phyloP scores from a whole-genome alignment of 148 eudicot genomes.

The Hydrangea macrophylla region DNA sequence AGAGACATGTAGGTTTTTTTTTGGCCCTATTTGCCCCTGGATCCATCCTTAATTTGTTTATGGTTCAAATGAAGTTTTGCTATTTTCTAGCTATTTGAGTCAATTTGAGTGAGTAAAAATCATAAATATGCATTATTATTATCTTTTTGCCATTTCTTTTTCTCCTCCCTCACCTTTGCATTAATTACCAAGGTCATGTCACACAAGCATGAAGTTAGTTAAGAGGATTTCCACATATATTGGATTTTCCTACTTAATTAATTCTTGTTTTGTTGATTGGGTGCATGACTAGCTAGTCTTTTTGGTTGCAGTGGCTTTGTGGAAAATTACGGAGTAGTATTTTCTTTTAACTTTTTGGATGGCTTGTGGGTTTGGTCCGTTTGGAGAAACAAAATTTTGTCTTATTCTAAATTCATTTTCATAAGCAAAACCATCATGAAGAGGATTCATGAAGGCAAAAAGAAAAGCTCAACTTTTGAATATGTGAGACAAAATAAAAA shows the following conservation, averaged over 20 bases:
- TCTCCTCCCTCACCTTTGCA: neutral
- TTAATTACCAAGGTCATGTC: neutral
- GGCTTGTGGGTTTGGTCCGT: no score
- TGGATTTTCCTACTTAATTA: no score
- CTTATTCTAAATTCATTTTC: neutral
- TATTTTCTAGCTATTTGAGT: neutral
- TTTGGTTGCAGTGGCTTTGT: no score
- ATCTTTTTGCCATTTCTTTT: no score
- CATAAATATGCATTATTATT: neutral
- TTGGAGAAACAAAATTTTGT: neutral
- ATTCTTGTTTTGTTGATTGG: no score
- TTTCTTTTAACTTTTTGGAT: neutral
- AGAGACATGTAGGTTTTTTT: no score
- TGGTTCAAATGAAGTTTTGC: neutral
- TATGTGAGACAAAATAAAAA: slow-evolving; percentile 2
- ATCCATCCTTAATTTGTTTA: no score
- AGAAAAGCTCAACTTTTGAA: slow-evolving; percentile 2
- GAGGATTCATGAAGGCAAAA: slow-evolving; percentile 4
- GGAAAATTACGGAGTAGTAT: neutral
- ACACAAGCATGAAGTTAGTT: no score
- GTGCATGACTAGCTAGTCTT: no score
- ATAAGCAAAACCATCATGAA: slow-evolving; percentile 3
- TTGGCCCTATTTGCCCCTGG: no score
- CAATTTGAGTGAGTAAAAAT: neutral
- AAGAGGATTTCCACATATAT: no score